Conservation (phyloP, 2,329 filamentous ascomycete genomes). For the Aspergillus awamori region DNA sequence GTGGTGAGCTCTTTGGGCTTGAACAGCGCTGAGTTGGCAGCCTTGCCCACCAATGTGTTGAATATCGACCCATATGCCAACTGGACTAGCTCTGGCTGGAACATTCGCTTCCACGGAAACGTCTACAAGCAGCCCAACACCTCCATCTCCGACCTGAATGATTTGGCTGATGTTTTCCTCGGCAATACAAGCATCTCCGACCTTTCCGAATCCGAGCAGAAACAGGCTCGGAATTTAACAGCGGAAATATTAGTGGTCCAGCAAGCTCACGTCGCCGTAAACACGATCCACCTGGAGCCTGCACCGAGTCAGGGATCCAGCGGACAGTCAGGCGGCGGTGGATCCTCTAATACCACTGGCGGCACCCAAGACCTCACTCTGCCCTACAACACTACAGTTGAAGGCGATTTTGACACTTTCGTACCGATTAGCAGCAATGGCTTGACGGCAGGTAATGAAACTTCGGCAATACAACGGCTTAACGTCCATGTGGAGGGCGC, state of each 20-base stretch:
- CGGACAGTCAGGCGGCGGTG: slow-evolving; percentile 2
- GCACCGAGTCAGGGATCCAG: slow-evolving; percentile 2
- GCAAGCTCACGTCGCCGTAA: background rate
- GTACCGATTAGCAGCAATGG: background rate
- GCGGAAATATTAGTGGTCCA: background rate
- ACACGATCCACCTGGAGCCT: slow-evolving; percentile 1
- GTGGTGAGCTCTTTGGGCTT: slow-evolving; percentile 4
- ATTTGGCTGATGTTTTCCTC: background rate
- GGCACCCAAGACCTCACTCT: slow-evolving; percentile 1
- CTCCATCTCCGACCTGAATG: slow-evolving; percentile 7
- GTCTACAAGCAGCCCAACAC: slow-evolving; percentile 7
- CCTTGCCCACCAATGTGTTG: slow-evolving; percentile 2
- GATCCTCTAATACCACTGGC: background rate
- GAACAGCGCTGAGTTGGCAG: slow-evolving; percentile 3
- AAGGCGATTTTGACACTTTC: slow-evolving; percentile 2
- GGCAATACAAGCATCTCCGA: slow-evolving; percentile 1
- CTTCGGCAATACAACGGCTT: background rate
- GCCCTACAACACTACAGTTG: background rate
- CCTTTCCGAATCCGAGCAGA: slow-evolving; percentile 2
- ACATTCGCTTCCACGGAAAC: slow-evolving; percentile 5
- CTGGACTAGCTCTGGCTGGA: slow-evolving; percentile 6
- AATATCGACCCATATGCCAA: slow-evolving; percentile 7
- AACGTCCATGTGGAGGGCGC: background rate
- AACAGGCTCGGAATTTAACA: background rate
- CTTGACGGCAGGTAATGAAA: slow-evolving; percentile 2